Base-by-base conservation (phyloP, 768 basidiomycete genomes). In the Kwoniella bestiolae region DNA sequence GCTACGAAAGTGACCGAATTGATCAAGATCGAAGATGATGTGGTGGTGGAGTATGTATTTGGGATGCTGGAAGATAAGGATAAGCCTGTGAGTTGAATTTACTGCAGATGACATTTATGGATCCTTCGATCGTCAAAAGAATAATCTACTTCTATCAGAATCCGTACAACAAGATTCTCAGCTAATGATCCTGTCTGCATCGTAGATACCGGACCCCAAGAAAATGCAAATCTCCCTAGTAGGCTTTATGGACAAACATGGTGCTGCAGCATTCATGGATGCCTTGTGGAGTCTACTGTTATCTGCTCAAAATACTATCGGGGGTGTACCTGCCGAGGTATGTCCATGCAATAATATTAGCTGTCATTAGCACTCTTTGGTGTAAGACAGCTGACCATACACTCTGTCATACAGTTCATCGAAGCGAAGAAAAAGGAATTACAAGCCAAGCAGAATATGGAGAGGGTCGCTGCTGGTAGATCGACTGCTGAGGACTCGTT, bases 21-120 rank as follows among this genome's bases (percentile, higher is more conserved):
- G 23, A 87, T 94, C 46, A 92, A 94, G 2, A 88, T 98, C 38
- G 96, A 99, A 75, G 96, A 99, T 81, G 96, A 99, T 79, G 89
- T 99, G 46, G 89, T 98, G 45, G 88, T 97, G 29, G 95, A 97
- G 77, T 98, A 96, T 77, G 92, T 93, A 18, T 92, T 93, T 88
- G 92, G 92, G 18, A 84, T 98, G 21, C 83, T 99, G 5, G 96
- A 99, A 77, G 92, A 96, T 73, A 84, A 87, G 52, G 85, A 86
- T 16, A 86, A 90, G 69, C 89, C 91, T n/a, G 94, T 95, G 68
- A 70, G 89, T 80, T 0, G 5, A 34, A 7, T 21, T 5, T n/a
- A 14, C 25, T n/a, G n/a, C n/a, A n/a, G n/a, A n/a, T n/a, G n/a
- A n/a, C n/a, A n/a, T n/a, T n/a, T n/a, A n/a, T n/a, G n/a, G n/a